phyloP scores from a whole-genome alignment of 306 rosid species.

The Comarum palustre region DNA sequence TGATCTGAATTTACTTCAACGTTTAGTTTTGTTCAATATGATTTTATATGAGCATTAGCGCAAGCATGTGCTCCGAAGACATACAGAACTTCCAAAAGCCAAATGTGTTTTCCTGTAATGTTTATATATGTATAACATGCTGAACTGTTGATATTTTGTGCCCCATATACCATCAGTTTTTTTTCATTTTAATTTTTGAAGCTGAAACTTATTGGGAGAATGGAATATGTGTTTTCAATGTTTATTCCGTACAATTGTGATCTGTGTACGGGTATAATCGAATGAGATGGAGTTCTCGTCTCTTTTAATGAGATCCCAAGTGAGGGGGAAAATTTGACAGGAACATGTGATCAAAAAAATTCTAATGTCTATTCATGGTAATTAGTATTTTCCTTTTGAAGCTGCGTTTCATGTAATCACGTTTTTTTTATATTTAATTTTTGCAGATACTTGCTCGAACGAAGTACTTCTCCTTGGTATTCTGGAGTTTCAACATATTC shows the following conservation, averaged over 20 bases:
- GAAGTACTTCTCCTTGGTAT: conserved; percentile 51
- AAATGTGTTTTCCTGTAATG: not conserved
- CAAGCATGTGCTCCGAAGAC: not conserved
- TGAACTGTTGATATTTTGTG: not conserved
- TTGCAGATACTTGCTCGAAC: conserved; percentile 68
- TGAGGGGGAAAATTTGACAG: not conserved
- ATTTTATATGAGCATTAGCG: not conserved
- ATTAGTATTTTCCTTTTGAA: not conserved
- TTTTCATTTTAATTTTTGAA: not conserved
- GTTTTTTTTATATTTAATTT: not conserved
- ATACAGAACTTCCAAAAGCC: not conserved
- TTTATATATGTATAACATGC: not conserved
- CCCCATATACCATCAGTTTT: not conserved
- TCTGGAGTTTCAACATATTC: conserved; percentile 83
- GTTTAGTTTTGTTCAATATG: not conserved
- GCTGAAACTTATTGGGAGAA: not conserved
- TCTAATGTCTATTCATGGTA: not conserved
- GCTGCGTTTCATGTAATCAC: not conserved
- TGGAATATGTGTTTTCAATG: not conserved
- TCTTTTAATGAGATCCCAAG: not conserved
- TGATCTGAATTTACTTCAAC: not conserved
- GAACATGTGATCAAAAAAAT: too few relatives aligned
- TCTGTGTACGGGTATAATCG: not conserved
- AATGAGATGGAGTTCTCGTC: not conserved
- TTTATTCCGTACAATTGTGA: not conserved